phyloP scores from a whole-genome alignment of 441 rosid genomes.

The Croton setiger region DNA sequence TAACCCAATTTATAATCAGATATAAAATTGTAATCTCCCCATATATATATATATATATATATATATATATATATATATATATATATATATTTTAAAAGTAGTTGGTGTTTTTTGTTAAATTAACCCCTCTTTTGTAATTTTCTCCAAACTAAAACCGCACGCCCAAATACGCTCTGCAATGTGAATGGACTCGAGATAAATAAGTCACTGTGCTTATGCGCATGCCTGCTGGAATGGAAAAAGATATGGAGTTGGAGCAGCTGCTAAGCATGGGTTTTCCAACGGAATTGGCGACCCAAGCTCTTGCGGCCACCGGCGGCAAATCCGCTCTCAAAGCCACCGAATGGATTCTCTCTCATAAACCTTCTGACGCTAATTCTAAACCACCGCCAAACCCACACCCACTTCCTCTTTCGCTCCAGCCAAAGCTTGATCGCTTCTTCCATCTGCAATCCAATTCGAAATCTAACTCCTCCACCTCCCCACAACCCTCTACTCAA shows the following conservation, averaged over 20 bases:
- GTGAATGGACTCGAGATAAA: too few relatives aligned
- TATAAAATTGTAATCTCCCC: too few relatives aligned
- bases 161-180: too few relatives aligned
- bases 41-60: too few relatives aligned
- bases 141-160: too few relatives aligned
- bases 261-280: constrained; percentile 60
- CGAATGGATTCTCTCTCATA: constrained; percentile 54
- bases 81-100: too few relatives aligned
- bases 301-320: constrained; percentile 60
- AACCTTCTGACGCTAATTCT: neutral
- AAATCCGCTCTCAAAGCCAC: constrained; percentile 54
- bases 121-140: too few relatives aligned
- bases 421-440: constrained; percentile 62
- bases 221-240: too few relatives aligned
- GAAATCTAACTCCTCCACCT: constrained; percentile 24
- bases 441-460: constrained; percentile 31
- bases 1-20: too few relatives aligned
- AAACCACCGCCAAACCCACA: constrained; percentile 12
- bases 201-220: too few relatives aligned
- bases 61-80: too few relatives aligned
- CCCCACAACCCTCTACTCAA: constrained; percentile 21
- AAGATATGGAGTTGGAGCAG: constrained; percentile 50
- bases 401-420: constrained; percentile 22
- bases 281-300: constrained; percentile 47
- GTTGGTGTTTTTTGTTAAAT: too few relatives aligned